Evolutionary conservation across 2,329 filamentous ascomycete species (phyloP), one percentile per base, ranked within the genome.

Genomic region (Penicillium brasilianum): DNA sequence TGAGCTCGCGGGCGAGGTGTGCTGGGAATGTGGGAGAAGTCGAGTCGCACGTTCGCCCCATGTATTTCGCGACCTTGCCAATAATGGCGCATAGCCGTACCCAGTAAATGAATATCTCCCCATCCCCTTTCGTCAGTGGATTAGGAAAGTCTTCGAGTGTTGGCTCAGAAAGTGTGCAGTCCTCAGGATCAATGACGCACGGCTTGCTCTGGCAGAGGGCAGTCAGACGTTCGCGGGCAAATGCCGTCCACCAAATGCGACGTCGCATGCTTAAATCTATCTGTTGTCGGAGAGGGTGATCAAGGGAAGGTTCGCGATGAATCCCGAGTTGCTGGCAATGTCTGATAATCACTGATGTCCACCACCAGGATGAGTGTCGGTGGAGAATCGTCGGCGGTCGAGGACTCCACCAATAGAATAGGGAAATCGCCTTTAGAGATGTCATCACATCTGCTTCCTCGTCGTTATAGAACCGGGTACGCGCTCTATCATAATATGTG

Each of bases 191-290:
- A 14, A 81, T 81, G 28, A 80, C 77, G 54, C 75, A 77, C 10
- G 79, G 79, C 34, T 78, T 78, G 51, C 76, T 77, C 66, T 81
- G 80, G 44, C 78, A 81, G 0, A 81, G 66, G 2, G 78, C 73
- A 0, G 80, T 81, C 2, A 79, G 65, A 0, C 77, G 72, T 60
- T 80, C 77, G 25, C 77, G 69, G 1, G 77, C 75, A 64, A 79
- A 79, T n/a, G 74, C 72, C 1, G 77, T 80, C 77, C 77, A 80
- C 78, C 78, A 80, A 49, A 80, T 78, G n/a, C 76, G 67, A 8
- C 76, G 71, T 7, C 77, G 70, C 1, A 78, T 61, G 41, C 76
- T 71, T 14, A 65, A 60, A 3, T 71, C 58, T 20, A 58, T 68
- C 53, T 62, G 61, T 7, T 65, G 66, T 3, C 60, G 62, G 16